phyloP scores from a whole-genome alignment of 2,329 filamentous ascomycete species.

The Purpureocillium lavendulum region DNA sequence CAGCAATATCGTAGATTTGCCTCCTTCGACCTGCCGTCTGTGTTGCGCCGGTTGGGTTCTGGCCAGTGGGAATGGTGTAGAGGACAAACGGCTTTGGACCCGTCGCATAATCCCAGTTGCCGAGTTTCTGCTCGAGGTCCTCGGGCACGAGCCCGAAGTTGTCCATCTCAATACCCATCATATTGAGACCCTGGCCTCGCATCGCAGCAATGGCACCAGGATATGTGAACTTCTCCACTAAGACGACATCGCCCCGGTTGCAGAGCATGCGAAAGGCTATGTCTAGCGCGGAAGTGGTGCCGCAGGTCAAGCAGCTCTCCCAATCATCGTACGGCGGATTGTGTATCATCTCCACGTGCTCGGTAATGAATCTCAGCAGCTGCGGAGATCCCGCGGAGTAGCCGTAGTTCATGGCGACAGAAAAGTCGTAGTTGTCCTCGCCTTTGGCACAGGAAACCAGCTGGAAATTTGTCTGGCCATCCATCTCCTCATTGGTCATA shows the following conservation, averaged over 20 bases:
- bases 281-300: conserved; percentile 61
- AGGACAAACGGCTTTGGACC: conserved; percentile 36
- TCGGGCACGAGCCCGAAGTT: conserved; percentile 54
- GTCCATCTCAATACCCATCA: conserved; percentile 54
- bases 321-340: conserved; percentile 66
- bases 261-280: conserved; percentile 59
- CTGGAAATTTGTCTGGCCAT: too few species aligned
- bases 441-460: conserved; percentile 2
- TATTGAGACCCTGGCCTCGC: too few species aligned
- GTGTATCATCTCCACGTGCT: conserved; percentile 69
- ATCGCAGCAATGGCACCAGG: conserved; percentile 32
- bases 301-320: conserved; percentile 58
- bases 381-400: conserved; percentile 64
- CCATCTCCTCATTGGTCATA: too few species aligned
- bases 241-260: conserved; percentile 51
- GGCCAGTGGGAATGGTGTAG: conserved; percentile 60
- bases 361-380: conserved; percentile 61
- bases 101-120: conserved; percentile 49
- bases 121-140: conserved; percentile 53
- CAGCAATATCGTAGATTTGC: conserved; percentile 63
- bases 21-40: conserved; percentile 55
- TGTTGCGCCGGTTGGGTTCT: conserved; percentile 79
- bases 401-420: conserved; percentile 66
- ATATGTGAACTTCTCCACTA: conserved; percentile 54
- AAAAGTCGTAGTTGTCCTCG: conserved; percentile 11